Base-by-base conservation (phyloP, 2,329 filamentous ascomycete genomes). In the Fusarium multiceps region DNA sequence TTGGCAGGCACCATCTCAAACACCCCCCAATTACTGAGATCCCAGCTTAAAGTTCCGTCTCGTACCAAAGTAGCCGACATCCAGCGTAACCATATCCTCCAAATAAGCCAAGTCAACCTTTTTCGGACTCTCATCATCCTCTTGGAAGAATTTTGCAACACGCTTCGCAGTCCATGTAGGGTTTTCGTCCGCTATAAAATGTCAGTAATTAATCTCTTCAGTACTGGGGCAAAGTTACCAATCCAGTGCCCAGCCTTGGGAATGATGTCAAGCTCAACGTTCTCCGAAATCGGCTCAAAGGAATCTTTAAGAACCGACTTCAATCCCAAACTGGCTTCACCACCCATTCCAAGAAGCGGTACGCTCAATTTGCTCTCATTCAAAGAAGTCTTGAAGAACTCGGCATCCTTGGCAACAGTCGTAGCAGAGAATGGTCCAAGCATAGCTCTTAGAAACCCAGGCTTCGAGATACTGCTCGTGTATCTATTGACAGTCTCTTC, bases 401-500 rank as follows among this genome's bases (percentile, higher is more conserved):
- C 62, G 0, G 72, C 66, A 32, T 83, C 81, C 5, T 74, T 76
- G 2, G 76, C 72, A 6, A 80, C 75, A 1, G 77, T 75, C 6
- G 72, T 61, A 7, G 59, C 69, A 1, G 73, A 76, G 55, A 84
- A 83, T 1, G 78, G 78, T 0, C 77, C 78, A 14, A 83, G 63
- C 75, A 82, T 81, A 1, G 77, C 76, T 34, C 81, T 66, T 20
- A 84, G 56, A 51, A 83, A 84, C 0, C 82, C 82, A 0, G 82
- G 81, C 66, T 84, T 84, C 1, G 78, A 74, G n/a, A 84, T 81
- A 18, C 76, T 76, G 13, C 63, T 76, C 1, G 81, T 75, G 46
- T 83, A 84, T 18, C 75, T 72, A 34, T 80, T 78, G 0, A 84
- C 67, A 1, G 79, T 78, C 14, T 82, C 81, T 40, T 80, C 77